These are phyloP conservation scores for Peronospora belbahrii DNA, from an alignment of 352 stramenopile genomes.

Conservation along the genomic window DNA sequence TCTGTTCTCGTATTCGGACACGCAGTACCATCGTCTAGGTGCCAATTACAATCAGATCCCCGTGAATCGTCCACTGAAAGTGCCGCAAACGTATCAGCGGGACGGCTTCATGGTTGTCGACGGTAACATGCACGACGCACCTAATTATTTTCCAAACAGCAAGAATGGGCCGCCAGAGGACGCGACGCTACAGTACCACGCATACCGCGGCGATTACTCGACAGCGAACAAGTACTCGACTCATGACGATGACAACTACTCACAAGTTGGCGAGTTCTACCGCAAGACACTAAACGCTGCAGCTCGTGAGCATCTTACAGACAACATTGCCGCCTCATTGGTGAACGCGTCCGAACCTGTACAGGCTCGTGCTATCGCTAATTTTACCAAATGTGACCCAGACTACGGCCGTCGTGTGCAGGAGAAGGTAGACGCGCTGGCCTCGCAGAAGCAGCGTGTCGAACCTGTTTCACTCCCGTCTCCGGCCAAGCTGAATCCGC, in stretches of 20 bases:
- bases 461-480: slow-evolving; percentile 7
- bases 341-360: slow-evolving; percentile 75
- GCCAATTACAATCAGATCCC: slow-evolving; percentile 88
- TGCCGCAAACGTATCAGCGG: slow-evolving; percentile 71
- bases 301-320: slow-evolving; percentile 66
- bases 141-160: slow-evolving; percentile 89
- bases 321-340: slow-evolving; percentile 83
- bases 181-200: slow-evolving; percentile 17
- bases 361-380: slow-evolving; percentile 75
- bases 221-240: slow-evolving; percentile 63
- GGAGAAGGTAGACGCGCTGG: slow-evolving; percentile 55
- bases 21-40: slow-evolving; percentile 81
- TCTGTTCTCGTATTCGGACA: slow-evolving; percentile 87
- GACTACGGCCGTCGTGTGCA: slow-evolving; percentile 79
- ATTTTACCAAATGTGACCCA: slow-evolving; percentile 81
- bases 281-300: slow-evolving; percentile 62
- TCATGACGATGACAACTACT: slow-evolving; percentile 86
- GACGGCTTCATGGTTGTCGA: slow-evolving; percentile 76
- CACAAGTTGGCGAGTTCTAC: slow-evolving; percentile 81
- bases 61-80: slow-evolving; percentile 79
- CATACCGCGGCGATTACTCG: slow-evolving; percentile 32
- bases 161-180: slow-evolving; percentile 45
- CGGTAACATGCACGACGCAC: slow-evolving; percentile 57
- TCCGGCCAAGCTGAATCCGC: slow-evolving; percentile 48
- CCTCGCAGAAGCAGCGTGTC: slow-evolving; percentile 14